Conservation (phyloP, 1,139 yeast genomes). For the Spathaspora sp. region DNA sequence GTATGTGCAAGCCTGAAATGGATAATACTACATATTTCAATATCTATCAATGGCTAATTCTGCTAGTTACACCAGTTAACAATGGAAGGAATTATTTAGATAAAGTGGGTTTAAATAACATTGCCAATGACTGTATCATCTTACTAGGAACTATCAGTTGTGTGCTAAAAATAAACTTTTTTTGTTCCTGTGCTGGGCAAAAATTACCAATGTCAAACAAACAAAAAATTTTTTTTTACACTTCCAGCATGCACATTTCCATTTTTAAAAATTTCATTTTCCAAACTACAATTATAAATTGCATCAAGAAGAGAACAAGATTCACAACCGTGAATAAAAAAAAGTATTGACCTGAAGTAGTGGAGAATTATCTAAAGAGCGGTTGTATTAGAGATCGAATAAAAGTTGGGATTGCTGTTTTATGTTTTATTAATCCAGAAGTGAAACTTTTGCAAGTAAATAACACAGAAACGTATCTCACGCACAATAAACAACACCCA, state of each 20-base stretch:
- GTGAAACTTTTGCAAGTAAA: no score
- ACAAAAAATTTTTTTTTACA: not conserved
- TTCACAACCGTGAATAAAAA: not conserved
- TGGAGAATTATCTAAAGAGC: not conserved
- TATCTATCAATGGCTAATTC: no score
- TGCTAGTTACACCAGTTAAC: no score
- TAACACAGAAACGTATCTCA: not conserved
- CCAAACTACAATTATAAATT: not conserved
- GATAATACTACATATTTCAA: no score
- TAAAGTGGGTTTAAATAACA: no score
- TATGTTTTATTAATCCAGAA: no score
- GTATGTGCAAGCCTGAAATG: no score
- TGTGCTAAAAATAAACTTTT: not conserved
- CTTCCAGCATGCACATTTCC: not conserved
- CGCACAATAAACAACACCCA: not conserved
- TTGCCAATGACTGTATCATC: no score
- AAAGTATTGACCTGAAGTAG: not conserved
- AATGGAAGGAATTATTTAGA: no score
- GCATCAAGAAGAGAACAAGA: not conserved
- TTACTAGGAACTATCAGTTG: no score
- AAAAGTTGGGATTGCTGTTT: not conserved
- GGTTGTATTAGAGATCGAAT: not conserved
- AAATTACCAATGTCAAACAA: not conserved
- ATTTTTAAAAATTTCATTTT: not conserved
- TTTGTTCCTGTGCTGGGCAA: not conserved